Evolutionary conservation across 192 early-diverging fungal genomes (phyloP), one percentile per base, ranked within the genome.

Genomic region (Podila epicladia): DNA sequence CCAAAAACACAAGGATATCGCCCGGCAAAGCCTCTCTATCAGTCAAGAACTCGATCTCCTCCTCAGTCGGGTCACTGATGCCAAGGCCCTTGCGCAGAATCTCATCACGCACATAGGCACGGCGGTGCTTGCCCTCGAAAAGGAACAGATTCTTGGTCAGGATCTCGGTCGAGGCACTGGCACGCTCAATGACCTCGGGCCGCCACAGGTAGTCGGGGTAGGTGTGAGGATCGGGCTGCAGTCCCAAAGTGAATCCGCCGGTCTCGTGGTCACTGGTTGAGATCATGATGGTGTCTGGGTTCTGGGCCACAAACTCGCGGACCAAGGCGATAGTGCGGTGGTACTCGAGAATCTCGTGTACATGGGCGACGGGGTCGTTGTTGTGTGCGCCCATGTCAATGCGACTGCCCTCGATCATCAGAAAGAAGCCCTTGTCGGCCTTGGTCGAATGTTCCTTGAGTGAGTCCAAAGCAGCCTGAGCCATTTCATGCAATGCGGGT

Each of bases 371-470:
- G 5, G 97, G 91, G 77, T 99, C 98, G 82, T 98, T 98, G 69
- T 89, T 92, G 77, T 99, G 98, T 2, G 92, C 98, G 0, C 94
- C 98, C 95, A 98, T 97, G 76, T 99, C 89, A 75, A 99, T 99
- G 51, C 96, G 83, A 69, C 92, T 94, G 20, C 98, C 97, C 85
- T 99, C 98, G 73, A 99, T 92, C 95, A 99, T 95, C 78, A 99
- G 82, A 75, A 98, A 96, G 83, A 98, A 99, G 2, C 98, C 97
- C 2, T 85, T 79, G 64, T 74, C 74, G 0, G 87, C 83, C 0
- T 88, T 83, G 7, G 53, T 55, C 5, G 82, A 62, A 2, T 84
- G 53, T 0, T 28, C 45, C 32, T 83, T 75, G n/a, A 99, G 85
- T 17, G 96, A 83, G 5, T 85, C 72, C 19, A 99, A 74, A 22